phyloP scores from a whole-genome alignment of 2,329 filamentous ascomycete genomes.

The Penicillium decumbens region DNA sequence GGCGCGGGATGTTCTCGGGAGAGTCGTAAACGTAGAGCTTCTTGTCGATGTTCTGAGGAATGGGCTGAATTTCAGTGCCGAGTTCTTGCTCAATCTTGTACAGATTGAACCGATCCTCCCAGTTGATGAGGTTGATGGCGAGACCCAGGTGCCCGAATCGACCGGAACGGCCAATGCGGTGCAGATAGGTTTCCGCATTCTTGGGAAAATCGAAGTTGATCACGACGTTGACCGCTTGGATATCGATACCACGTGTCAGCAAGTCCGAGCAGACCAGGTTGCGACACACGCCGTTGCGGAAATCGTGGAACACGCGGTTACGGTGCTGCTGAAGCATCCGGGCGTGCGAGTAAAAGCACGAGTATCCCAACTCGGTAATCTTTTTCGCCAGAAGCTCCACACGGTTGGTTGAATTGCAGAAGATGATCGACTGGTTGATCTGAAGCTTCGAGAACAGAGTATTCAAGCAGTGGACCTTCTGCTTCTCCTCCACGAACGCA shows the following conservation, averaged over 20 bases:
- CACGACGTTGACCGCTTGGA: conserved; percentile 97
- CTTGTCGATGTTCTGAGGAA: conserved; percentile 91
- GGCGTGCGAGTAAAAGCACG: conserved; percentile 98
- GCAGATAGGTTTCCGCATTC: conserved; percentile 97
- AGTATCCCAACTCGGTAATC: conserved; percentile 98
- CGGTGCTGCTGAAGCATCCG: conserved; percentile 96
- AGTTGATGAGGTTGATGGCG: conserved; percentile 98
- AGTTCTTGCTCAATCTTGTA: conserved; percentile 98
- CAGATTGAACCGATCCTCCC: conserved; percentile 97
- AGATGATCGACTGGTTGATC: conserved; percentile 99
- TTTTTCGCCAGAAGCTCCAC: conserved; percentile 98
- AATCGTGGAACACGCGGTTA: conserved; percentile 98
- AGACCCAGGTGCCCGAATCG: conserved; percentile 95
- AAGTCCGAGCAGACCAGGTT: conserved; percentile 98
- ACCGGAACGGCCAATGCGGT: conserved; percentile 95
- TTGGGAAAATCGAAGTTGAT: conserved; percentile 99
- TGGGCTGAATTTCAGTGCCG: conserved; percentile 96
- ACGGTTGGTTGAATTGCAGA: conserved; percentile 98
- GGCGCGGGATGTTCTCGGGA: conserved; percentile 88
- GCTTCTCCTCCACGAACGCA: conserved; percentile 97
- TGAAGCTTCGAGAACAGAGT: conserved; percentile 98
- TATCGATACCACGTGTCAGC: conserved; percentile 97
- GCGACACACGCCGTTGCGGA: conserved; percentile 94
- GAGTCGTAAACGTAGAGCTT: conserved; percentile 97
- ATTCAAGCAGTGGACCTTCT: conserved; percentile 98